A percentile compares a stretch with the other conserved stretches of the same genome.
Conservation (phyloP, 2,329 filamentous ascomycete genomes). For the Herpotrichia juniperi region DNA sequence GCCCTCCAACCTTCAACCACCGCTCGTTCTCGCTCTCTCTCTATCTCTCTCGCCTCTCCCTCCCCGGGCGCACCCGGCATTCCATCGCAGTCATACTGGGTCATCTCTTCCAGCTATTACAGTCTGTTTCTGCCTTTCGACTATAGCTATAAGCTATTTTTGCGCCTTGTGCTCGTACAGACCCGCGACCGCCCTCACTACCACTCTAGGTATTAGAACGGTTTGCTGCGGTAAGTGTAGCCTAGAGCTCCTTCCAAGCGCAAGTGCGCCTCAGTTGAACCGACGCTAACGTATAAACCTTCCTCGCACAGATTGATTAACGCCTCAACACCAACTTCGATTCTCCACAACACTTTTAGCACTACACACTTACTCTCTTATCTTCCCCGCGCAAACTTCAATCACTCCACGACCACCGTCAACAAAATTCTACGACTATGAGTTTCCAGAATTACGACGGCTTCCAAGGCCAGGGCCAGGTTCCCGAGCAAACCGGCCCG, state of each 20-base stretch:
- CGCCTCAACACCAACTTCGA: slow-evolving; percentile 22
- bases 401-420: slow-evolving; percentile 4
- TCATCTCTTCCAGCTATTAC: slow-evolving; percentile 29
- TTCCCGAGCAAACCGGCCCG: slow-evolving; percentile 58
- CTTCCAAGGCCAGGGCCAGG: slow-evolving; percentile 67
- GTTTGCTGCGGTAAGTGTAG: slow-evolving; percentile 36
- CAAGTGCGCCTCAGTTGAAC: slow-evolving; percentile 17
- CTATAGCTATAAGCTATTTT: slow-evolving; percentile 14
- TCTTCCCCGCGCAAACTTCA: not conserved
- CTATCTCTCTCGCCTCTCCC: not conserved
- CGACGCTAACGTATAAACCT: slow-evolving; percentile 32
- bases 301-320: slow-evolving; percentile 25
- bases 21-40: slow-evolving; percentile 32
- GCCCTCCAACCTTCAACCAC: slow-evolving; percentile 24
- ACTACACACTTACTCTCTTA: slow-evolving; percentile 23
- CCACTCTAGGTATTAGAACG: slow-evolving; percentile 23
- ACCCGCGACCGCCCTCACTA: slow-evolving; percentile 15
- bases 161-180: slow-evolving; percentile 18
- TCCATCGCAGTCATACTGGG: slow-evolving; percentile 38
- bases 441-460: slow-evolving; percentile 71
- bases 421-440: slow-evolving; percentile 54
- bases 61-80: slow-evolving; percentile 37
- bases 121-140: slow-evolving; percentile 13
- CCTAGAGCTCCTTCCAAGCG: slow-evolving; percentile 7
- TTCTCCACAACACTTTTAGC: slow-evolving; percentile 39